Base-by-base conservation (phyloP, 176 grass and related monocot species). In the Musa acuminata region DNA sequence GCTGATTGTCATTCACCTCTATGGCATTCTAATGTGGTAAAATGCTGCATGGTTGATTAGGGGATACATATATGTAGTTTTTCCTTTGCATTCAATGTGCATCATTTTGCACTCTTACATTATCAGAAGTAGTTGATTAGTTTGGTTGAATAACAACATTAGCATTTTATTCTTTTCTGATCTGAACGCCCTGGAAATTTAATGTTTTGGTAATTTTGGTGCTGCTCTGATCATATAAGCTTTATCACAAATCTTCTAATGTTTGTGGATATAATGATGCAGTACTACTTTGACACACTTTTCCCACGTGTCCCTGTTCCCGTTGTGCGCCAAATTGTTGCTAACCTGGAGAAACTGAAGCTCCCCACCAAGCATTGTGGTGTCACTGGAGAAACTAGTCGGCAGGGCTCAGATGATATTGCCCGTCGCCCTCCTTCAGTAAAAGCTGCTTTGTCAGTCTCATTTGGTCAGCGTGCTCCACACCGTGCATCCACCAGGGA, bases 251-350 rank as follows among this genome's bases (percentile, higher is more conserved):
- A 21, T 25, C 24, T 19, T 43, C 13, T 75, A 20, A 26, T 24
- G 13, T 13, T 14, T 64, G 80, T 52, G 53, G 11, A 49, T 72
- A 72, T 52, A 21, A 78, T 55, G 3, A 54, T 91, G 84, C 88
- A 98, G 90, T 98, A 94, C 60, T 98, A 98, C 79, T 98, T 98
- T 10, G 95, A 98, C 65, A 98, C 90, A 43, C 80, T 99, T 66
- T 89, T 98, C 57, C 95, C 96, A 43, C 78, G 88, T 63, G 87
- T 99, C 35, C 96, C 91, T 71, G 83, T 99, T 52, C 96, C 64
- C 27, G 66, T 95, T 29, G 27, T 95, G 73, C 82, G 91, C 11
- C 91, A 95, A 23, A 84, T 99, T 55, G 92, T 88, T 21, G 52
- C 76, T 9, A 84, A 86, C 82, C 80, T 99, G 9, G 91, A 99